Base-by-base conservation (phyloP, 2,329 filamentous ascomycete genomes). In the Metarhizium robertsii region DNA sequence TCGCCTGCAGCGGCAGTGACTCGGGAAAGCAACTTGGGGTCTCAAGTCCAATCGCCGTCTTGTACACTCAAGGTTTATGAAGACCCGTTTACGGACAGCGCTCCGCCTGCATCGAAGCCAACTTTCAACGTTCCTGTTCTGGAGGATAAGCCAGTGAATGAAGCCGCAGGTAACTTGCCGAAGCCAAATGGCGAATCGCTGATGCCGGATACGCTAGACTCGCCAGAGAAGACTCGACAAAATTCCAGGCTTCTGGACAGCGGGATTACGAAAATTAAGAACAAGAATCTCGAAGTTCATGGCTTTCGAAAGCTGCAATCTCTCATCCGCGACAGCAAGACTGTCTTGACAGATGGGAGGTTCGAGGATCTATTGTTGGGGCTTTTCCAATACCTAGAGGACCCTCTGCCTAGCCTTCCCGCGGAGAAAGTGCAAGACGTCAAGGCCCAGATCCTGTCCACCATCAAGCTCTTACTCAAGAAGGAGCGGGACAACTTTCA, bases 281-380 rank as follows among this genome's bases (percentile, higher is more conserved):
- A 81, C 34, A 83, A 83, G 62, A 83, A 83, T 1, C 79, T 92
- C n/a, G 88, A 92, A 65, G 87, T 88, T 3, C 87, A 91, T 65
- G 88, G 88, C 55, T 90, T 92, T 76, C 82, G 88, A 53, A 88
- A 88, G 64, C 75, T 92, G 51, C 88, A 92, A 67, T 85, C 85
- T 43, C 79, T 91, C 60, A 79, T 90, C 57, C 84, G 86, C 60
- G 85, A 87, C 57, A 81, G 78, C 65, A 79, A 79, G 62, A 78
- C 83, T 14, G 75, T 83, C 20, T 83, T 88, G 65, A 77, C 79
- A 1, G 81, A 86, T 57, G 82, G 86, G 50, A 86, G 82, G 60
- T 90, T 90, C 58, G 81, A 86, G 60, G 77, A 84, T 7, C 75
- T 92, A 2, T 72, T 91, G 40, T 63, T 80, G 2, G 86, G 84